Evolutionary conservation across 768 basidiomycete species (phyloP).

Genomic region (Hypholoma fasciculare): DNA sequence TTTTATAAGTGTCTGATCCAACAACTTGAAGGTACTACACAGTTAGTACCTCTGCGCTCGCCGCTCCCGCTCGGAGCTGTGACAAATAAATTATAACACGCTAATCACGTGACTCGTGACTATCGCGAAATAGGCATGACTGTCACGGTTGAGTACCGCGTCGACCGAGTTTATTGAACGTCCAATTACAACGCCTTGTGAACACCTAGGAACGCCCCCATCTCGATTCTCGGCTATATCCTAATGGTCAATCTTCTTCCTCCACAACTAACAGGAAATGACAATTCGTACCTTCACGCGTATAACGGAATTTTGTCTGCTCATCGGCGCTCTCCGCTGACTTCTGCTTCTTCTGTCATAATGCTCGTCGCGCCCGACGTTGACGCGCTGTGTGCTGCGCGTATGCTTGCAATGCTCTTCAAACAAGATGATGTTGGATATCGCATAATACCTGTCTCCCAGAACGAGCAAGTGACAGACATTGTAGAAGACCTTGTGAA

Average conservation of each 20-base stretch:
- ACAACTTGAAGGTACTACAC: too few species aligned
- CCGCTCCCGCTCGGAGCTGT: background rate
- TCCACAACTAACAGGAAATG: slow-evolving; percentile 62
- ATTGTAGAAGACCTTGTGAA: slow-evolving; percentile 65
- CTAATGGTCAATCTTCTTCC: slow-evolving; percentile 63
- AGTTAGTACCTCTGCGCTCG: too few species aligned
- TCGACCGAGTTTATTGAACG: too few species aligned
- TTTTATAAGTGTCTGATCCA: background rate
- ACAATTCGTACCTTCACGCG: slow-evolving; percentile 69
- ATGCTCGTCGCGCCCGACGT: slow-evolving; percentile 89
- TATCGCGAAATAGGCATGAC: slow-evolving; percentile 2
- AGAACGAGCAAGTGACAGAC: slow-evolving; percentile 72
- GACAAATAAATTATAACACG: background rate
- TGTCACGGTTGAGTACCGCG: too few species aligned
- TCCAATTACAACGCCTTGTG: too few species aligned
- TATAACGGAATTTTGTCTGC: slow-evolving; percentile 72
- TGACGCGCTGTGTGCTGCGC: slow-evolving; percentile 88
- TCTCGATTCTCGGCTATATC: background rate
- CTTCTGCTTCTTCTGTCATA: slow-evolving; percentile 81
- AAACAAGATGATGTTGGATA: slow-evolving; percentile 94
- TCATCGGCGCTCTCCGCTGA: slow-evolving; percentile 70
- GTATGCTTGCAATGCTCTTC: slow-evolving; percentile 87
- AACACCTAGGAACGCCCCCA: too few species aligned
- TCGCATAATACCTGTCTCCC: slow-evolving; percentile 86
- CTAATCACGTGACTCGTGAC: slow-evolving; percentile 15